Conservation (phyloP, 441 rosid species). For the Syzygium syzygioides region DNA sequence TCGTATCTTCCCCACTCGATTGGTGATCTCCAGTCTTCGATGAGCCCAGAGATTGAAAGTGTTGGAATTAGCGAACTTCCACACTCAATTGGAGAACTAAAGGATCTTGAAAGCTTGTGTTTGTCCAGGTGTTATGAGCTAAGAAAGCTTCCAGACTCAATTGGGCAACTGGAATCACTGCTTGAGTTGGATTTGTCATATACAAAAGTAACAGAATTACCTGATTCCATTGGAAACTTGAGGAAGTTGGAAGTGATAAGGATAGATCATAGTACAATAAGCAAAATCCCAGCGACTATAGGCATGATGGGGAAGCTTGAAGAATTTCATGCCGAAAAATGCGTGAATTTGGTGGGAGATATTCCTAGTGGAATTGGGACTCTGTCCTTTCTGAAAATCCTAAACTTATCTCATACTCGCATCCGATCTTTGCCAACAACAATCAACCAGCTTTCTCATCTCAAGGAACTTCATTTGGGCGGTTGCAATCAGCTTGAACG, state of each 20-base stretch:
- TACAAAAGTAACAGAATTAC: background rate
- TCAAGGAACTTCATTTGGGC: background rate
- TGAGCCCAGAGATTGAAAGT: background rate
- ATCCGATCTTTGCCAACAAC: background rate
- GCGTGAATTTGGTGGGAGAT: background rate
- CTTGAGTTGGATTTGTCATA: background rate
- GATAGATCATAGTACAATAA: background rate
- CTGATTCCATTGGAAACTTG: background rate
- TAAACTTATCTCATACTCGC: background rate
- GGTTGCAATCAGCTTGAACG: background rate
- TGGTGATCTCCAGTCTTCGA: background rate
- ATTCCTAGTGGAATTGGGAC: background rate
- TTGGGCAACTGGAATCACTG: background rate
- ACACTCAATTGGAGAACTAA: background rate
- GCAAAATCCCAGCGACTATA: background rate
- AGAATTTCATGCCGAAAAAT: background rate
- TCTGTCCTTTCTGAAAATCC: background rate
- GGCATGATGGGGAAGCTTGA: conserved; percentile 1
- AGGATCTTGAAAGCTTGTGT: background rate
- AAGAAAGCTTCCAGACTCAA: background rate
- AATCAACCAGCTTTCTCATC: background rate
- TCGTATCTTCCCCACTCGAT: background rate
- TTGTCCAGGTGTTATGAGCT: background rate
- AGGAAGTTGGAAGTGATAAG: background rate
- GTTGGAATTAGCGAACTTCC: background rate